A percentile compares a stretch with the other conserved stretches of the same genome.
These are phyloP conservation scores for Kwoniella shivajii DNA, from an alignment of 1,284 basidiomycete species.

Conservation along the genomic window DNA sequence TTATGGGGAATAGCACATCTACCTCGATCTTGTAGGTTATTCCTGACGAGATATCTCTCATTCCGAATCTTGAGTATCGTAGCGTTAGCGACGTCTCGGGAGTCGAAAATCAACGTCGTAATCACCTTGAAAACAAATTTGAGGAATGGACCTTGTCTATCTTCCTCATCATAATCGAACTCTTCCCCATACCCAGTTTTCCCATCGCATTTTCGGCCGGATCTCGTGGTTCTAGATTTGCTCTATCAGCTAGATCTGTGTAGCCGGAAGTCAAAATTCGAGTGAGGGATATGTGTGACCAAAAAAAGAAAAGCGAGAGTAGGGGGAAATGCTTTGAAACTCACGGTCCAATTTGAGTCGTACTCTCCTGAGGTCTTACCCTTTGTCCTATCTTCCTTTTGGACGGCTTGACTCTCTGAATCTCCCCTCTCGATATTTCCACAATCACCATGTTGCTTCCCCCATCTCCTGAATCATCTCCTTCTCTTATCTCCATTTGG, in stretches of 20 bases:
- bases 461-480: not conserved
- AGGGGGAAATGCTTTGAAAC: too few species aligned
- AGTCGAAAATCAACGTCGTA: not conserved
- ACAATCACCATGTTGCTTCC: not conserved
- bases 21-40: constrained; percentile 1
- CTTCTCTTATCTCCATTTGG: not conserved
- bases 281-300: too few species aligned
- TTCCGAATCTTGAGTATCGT: not conserved
- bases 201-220: not conserved
- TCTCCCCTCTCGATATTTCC: constrained; percentile 4
- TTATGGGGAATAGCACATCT: not conserved
- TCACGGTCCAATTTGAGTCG: not conserved
- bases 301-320: too few species aligned
- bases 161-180: not conserved
- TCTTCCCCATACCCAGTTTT: constrained; percentile 6
- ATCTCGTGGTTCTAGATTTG: not conserved
- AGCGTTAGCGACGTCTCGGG: not conserved
- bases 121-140: constrained; percentile 14
- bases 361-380: not conserved
- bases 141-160: constrained; percentile 1
- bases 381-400: constrained; percentile 5
- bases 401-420: constrained; percentile 6
- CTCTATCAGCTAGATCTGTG: not conserved
- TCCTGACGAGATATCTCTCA: not conserved
- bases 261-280: too few species aligned